Conservation (phyloP, 2,329 filamentous ascomycete species). For the Fusarium foetens region DNA sequence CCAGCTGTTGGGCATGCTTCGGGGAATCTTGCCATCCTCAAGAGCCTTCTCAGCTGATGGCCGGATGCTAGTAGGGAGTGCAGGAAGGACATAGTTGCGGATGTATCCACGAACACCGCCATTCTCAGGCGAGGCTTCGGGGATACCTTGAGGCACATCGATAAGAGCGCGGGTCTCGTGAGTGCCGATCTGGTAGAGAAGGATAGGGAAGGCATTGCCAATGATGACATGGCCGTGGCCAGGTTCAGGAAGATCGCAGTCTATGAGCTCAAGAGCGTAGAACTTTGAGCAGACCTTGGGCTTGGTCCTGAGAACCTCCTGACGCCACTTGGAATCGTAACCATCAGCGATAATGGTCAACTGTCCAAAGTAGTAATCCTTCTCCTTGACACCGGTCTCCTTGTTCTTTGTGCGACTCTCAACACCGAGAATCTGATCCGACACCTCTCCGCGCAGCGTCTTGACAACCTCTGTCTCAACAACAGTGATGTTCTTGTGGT, state of each 20-base stretch:
- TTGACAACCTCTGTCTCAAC: conserved; percentile 88
- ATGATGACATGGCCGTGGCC: conserved; percentile 90
- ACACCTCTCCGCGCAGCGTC: conserved; percentile 75
- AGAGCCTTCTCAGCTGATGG: conserved; percentile 81
- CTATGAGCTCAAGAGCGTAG: conserved; percentile 91
- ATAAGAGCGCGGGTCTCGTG: conserved; percentile 92
- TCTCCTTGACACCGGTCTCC: conserved; percentile 63
- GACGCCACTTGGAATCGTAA: conserved; percentile 91
- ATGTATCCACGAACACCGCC: conserved; percentile 91
- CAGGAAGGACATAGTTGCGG: conserved; percentile 79
- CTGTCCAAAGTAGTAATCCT: conserved; percentile 86
- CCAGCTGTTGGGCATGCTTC: conserved; percentile 95
- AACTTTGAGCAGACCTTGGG: conserved; percentile 97
- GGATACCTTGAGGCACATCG: conserved; percentile 82
- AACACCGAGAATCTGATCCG: conserved; percentile 82
- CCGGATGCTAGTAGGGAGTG: conserved; percentile 76
- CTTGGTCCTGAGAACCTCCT: conserved; percentile 75
- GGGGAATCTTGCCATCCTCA: conserved; percentile 78
- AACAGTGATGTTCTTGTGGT: conserved; percentile 85
- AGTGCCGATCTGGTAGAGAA: conserved; percentile 96
- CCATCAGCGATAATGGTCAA: conserved; percentile 93
- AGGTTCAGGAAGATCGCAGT: conserved; percentile 79
- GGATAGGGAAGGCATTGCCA: conserved; percentile 77
- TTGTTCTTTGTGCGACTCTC: conserved; percentile 74
- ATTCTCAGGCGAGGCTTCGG: conserved; percentile 75